Evolutionary conservation across 2,329 filamentous ascomycete species (phyloP), one percentile per base, ranked within the genome.

Genomic region (Penicillium verrucosum): DNA sequence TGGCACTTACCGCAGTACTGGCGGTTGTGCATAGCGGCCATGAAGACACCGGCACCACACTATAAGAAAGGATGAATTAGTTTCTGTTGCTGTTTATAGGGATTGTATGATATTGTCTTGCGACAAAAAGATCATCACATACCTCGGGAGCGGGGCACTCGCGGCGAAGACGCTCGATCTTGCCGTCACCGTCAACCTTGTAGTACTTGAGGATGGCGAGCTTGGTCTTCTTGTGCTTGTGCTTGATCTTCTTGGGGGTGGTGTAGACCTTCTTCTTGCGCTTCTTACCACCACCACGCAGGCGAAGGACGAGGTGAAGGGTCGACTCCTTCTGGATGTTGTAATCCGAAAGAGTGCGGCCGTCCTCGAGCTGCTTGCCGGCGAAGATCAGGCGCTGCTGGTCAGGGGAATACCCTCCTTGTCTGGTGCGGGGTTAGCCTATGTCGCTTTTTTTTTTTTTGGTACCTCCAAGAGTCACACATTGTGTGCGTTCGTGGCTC

Each of bases 211-310:
- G 92, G 72, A 99, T 93, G 75, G 94, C 94, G 80, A 99, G 85
- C 89, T 99, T 99, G 88, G 90, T 96, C 93, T 99, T 99, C 92
- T 97, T 99, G 85, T 92, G 89, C 92, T 99, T 99, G 89, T 99
- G 94, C 94, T 99, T 99, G 89, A 99, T 99, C 92, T 99, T 99
- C 92, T 99, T 99, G 80, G 94, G 94, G 76, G 94, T 99, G 79
- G 91, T 97, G 90, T 99, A 99, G 72, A 99, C 94, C 92, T 99
- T 99, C 92, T 96, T 96, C 91, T 99, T 99, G 82, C 95, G 88
- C 90, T 97, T 97, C 92, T 99, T 99, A 78, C 81, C 92, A 81
- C 93, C 94, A 86, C 94, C 94, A 86, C 93, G 94, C 63, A 99
- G 92, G 78, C 94, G 91, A 73, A 99, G 89, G 73, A 99, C 94